These are phyloP conservation scores for Solioccasus polychromus DNA, from an alignment of 768 basidiomycete genomes.

Conservation along the genomic window DNA sequence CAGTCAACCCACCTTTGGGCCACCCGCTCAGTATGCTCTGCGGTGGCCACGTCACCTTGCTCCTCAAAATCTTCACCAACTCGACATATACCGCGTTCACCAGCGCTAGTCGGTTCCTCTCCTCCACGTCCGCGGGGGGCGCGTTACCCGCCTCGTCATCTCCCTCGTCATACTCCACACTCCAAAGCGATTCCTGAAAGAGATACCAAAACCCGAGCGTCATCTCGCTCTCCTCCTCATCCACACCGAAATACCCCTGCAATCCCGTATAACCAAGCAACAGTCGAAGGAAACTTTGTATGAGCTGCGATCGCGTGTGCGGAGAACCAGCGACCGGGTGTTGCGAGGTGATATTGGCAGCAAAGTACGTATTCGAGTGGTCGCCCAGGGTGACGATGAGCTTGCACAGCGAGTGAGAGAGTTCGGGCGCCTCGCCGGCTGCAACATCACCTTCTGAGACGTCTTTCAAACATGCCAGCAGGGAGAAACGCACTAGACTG, in stretches of 20 bases:
- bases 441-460: not conserved
- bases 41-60: conserved; percentile 74
- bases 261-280: conserved; percentile 73
- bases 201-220: conserved; percentile 89
- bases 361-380: conserved; percentile 79
- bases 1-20: conserved; percentile 58
- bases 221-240: conserved; percentile 87
- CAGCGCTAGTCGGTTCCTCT: conserved; percentile 45
- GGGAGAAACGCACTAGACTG: conserved; percentile 32
- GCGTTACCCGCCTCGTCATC: conserved; percentile 29
- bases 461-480: not conserved
- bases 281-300: conserved; percentile 69
- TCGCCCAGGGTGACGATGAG: conserved; percentile 80
- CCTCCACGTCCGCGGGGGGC: conserved; percentile 19
- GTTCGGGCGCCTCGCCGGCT: conserved; percentile 42
- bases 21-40: conserved; percentile 45
- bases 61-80: conserved; percentile 64
- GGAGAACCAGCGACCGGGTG: conserved; percentile 33
- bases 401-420: conserved; percentile 74
- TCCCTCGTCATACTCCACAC: conserved; percentile 48
- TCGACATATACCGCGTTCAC: conserved; percentile 79
- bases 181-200: conserved; percentile 86
- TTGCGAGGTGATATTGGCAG: conserved; percentile 58
- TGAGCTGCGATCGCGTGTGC: conserved; percentile 47
- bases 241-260: conserved; percentile 73